Evolutionary conservation across 192 early-diverging fungal genomes (phyloP), one percentile per base, ranked within the genome.

Genomic region (Podila epigama): DNA sequence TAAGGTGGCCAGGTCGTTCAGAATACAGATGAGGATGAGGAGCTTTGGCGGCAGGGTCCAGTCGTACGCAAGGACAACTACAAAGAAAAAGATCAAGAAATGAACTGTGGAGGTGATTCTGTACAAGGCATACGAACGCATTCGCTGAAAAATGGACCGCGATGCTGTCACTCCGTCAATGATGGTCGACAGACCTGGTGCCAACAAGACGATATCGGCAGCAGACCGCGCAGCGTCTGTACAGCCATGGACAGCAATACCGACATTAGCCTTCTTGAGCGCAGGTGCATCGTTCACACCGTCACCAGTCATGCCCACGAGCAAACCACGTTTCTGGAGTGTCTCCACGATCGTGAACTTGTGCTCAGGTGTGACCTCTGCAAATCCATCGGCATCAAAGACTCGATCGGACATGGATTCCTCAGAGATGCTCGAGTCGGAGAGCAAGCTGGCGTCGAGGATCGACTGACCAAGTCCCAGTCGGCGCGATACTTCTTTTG

Each of bases 261-360:
- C 95, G 33, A 97, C 94, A 70, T 96, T 92, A 51, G 94, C 94
- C 84, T 95, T 96, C 85, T 96, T 96, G 39, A 97, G 84, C 15
- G 96, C 96, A 13, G 96, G 96, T 8, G 96, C 96, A 66, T 97
- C 96, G 71, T 97, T 97, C 55, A 96, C 94, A 75, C 96, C 96
- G 81, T 97, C 96, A 60, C 95, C 95, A 31, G 95, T 96, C 95
- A 97, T 96, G 57, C 93, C 91, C 32, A 93, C 89, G 22, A 92
- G 68, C 16, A 88, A 66, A 18, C 90, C 90, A 66, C 91, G 86
- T n/a, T 91, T 89, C 70, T 97, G 95, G 18, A 97, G 81, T 29
- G 92, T 81, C 75, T 97, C 93, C 60, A 97, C 95, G 16, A 97
- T 94, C 39, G 86, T 86, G 83, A 91, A 95, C 83, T 97, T 97